A percentile compares a stretch with the other conserved stretches of the same genome.
Conservation (phyloP, 345 rosid species). For the Citrus sp. region DNA sequence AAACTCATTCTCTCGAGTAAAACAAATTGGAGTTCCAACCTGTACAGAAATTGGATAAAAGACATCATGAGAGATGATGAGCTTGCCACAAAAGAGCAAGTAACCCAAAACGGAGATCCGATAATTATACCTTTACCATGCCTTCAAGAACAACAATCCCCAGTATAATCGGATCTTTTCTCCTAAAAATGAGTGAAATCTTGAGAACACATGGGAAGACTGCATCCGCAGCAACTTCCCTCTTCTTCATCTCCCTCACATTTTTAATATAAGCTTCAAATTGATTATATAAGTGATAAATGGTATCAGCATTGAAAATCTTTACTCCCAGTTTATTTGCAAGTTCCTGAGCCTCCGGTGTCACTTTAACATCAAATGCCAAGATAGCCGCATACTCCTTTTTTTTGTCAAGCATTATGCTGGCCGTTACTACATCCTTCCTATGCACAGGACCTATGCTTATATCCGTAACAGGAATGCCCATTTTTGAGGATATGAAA, state of each 20-base stretch:
- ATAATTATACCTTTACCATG: slow-evolving; percentile 55
- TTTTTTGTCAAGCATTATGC: slow-evolving; percentile 90
- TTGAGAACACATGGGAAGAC: slow-evolving; percentile 86
- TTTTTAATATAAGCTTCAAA: slow-evolving; percentile 76
- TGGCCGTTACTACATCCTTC: slow-evolving; percentile 88
- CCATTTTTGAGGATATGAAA: slow-evolving; percentile 75
- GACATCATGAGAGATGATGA: background rate
- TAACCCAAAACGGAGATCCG: no score
- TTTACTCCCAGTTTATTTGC: slow-evolving; percentile 84
- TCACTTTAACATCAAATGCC: slow-evolving; percentile 94
- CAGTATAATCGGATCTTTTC: slow-evolving; percentile 79
- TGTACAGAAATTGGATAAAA: slow-evolving; percentile 19
- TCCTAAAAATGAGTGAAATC: slow-evolving; percentile 78
- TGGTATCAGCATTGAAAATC: slow-evolving; percentile 86
- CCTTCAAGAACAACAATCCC: slow-evolving; percentile 86
- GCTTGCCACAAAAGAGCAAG: no score
- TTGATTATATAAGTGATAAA: slow-evolving; percentile 86
- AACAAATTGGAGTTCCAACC: slow-evolving; percentile 90
- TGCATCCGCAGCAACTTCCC: slow-evolving; percentile 84
- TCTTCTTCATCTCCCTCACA: slow-evolving; percentile 85
- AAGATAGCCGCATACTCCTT: slow-evolving; percentile 83
- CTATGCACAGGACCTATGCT: slow-evolving; percentile 91
- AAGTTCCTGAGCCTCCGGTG: slow-evolving; percentile 86
- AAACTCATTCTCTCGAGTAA: slow-evolving; percentile 59
- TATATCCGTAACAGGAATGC: slow-evolving; percentile 87